A percentile compares a stretch with the other conserved stretches of the same genome.
Evolutionary conservation across 352 stramenopile genomes (phyloP).

Genomic region (Detonula confervacea): DNA sequence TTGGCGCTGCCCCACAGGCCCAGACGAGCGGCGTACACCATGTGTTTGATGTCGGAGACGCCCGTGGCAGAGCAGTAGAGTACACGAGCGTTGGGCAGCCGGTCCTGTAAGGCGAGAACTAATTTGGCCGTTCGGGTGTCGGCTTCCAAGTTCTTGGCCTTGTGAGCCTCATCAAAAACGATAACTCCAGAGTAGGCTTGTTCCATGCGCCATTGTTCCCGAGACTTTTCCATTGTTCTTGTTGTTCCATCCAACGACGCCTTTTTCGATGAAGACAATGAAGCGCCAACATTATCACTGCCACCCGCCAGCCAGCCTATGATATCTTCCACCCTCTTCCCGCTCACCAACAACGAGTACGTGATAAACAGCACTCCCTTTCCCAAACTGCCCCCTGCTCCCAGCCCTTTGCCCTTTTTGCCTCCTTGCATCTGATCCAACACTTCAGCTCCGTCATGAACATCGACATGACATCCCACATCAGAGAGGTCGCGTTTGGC

Average conservation of each 20-base stretch:
- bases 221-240: conserved; percentile 11
- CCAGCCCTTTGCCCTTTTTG: conserved; percentile 45
- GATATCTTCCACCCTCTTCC: conserved; percentile 83
- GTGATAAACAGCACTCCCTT: conserved; percentile 82
- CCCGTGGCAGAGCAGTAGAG: conserved; percentile 87
- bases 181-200: conserved; percentile 74
- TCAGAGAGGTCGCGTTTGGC: conserved; percentile 76
- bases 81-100: conserved; percentile 79
- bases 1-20: conserved; percentile 80
- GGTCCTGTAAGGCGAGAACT: conserved; percentile 79
- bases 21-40: conserved; percentile 85
- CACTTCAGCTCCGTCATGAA: conserved; percentile 60
- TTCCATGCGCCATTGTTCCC: conserved; percentile 28
- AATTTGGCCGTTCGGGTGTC: conserved; percentile 76
- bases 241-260: conserved; percentile 11
- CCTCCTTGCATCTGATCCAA: conserved; percentile 38
- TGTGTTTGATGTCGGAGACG: conserved; percentile 83
- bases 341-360: conserved; percentile 78
- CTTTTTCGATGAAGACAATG: too few relatives aligned
- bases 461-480: conserved; percentile 41
- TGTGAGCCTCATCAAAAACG: conserved; percentile 86
- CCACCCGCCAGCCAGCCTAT: conserved; percentile 75
- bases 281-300: not conserved
- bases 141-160: conserved; percentile 85
- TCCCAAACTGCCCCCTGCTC: conserved; percentile 42